Base-by-base conservation (phyloP, 352 stramenopile genomes). In the Pseudoperonospora humuli region DNA sequence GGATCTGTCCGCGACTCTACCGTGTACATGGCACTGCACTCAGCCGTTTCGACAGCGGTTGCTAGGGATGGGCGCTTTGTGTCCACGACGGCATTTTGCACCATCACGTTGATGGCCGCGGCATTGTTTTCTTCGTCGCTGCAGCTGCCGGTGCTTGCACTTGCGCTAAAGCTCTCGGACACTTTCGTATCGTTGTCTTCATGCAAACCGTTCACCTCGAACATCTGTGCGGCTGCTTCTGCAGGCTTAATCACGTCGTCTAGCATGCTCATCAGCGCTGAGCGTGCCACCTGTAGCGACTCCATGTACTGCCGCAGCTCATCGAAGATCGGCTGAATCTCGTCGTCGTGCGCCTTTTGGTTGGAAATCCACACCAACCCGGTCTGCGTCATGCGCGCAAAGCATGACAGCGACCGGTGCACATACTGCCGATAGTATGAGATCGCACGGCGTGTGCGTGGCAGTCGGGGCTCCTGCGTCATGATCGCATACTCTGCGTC, bases 321-420 rank as follows among this genome's bases (percentile, higher is more conserved):
- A n/a, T 85, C 68, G 39, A 83, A 91, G 23, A 87, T 60, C 10
- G 49, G 54, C 43, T 91, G 76, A 32, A 84, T 81, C 43, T 82
- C 74, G 29, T 70, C 61, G 23, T 70, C 75, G 39, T 82, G 57
- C 14, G 81, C 52, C 48, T 85, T 83, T 11, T 79, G 75, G 56
- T 86, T 87, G 27, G 75, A 88, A 42, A 88, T 84, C 79, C 79
- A 91, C 39, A 91, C 65, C 33, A 91, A 50, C 0, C 79, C 75
- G 0, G 67, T 84, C 36, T 86, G 74, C 18, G 79, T 91, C 47
- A 91, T 67, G 11, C 75, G 75, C 44, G 75, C 75, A 57, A 76
- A 87, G 44, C 75, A 87, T 34, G 71, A 51, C 10, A 82, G 40
- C 17, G 67, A 70, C 3, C 75, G 67, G 35, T 87, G 75, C 21